Base-by-base conservation (phyloP, 2,329 filamentous ascomycete genomes). In the Xylaria sp. region DNA sequence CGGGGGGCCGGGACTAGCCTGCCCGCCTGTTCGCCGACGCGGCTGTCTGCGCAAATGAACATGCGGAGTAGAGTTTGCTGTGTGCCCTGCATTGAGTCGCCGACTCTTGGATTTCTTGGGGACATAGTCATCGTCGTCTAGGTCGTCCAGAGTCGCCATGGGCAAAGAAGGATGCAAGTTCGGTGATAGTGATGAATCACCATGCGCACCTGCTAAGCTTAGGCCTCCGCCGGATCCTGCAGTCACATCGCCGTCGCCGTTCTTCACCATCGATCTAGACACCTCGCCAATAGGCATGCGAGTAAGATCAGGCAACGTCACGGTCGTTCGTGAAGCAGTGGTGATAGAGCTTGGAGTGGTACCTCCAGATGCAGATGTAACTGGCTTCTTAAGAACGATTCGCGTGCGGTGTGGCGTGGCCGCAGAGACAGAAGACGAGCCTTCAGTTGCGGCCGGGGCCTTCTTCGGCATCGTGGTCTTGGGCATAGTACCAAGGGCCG, bases 401-500 rank as follows among this genome's bases (percentile, higher is more conserved):
- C 67, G 66, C 62, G 67, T 71, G 23, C 23, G 23, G 23, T 30
- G 23, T 30, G 23, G 23, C 23, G 23, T 4, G 23, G 23, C 23
- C 23, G 23, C 23, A 30, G 23, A 5, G 23, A 30, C 23, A 30
- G 23, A 30, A 30, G 23, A 30, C 23, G 23, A 30, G 23, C 23
- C 23, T 30, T 77, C 79, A 44, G 74, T 66, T 59, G 66, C 70
- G 53, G 68, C 66, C 58, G 67, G 72, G 58, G 71, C 71, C 69
- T 76, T 79, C 75, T 85, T 84, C 65, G 86, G 78, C 71, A 84
- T 82, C 52, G 81, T 75, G 19, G 80, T 81, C 74, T 83, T 84
- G 10, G 92, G 92, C 66, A 86, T 79, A 57, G 86, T 82, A 47
- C 92, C 92, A 58, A 96, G 77, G 30, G 92, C 87, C 56, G 86